Percentiles rank a stretch among this genome's conserved stretches.
phyloP scores from a whole-genome alignment of 2,329 filamentous ascomycete species.

The Hymenoscyphus linearis region DNA sequence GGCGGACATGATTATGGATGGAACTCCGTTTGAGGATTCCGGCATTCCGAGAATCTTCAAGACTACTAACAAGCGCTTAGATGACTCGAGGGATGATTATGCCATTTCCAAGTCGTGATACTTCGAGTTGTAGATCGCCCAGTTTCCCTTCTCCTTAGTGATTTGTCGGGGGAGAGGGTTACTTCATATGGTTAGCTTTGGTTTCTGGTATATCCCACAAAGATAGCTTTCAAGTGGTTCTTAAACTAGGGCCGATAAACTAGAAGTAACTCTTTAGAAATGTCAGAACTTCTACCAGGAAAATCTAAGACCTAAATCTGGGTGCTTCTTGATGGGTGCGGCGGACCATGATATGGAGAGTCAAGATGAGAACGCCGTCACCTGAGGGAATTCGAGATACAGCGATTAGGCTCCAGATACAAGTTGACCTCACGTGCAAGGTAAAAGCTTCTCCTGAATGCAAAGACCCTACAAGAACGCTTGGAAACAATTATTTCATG shows the following conservation, averaged over 20 bases:
- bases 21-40: not conserved
- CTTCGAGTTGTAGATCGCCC: not conserved
- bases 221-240: not conserved
- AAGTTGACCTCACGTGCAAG: too few species aligned
- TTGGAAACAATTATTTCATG: too few species aligned
- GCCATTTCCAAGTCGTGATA: not conserved
- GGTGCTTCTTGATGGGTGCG: not conserved
- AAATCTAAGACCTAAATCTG: not conserved
- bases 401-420: too few species aligned
- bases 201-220: not conserved
- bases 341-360: too few species aligned
- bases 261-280: not conserved
- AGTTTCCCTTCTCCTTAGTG: not conserved
- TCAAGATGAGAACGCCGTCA: too few species aligned
- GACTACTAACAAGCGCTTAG: constrained; percentile 1
- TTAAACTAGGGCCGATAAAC: not conserved
- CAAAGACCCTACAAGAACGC: too few species aligned
- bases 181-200: not conserved
- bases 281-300: not conserved
- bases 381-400: too few species aligned
- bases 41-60: constrained; percentile 4
- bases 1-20: not conserved
- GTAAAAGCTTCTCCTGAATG: too few species aligned
- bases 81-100: not conserved
- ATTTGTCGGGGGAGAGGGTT: not conserved